Percentiles rank a stretch among this genome's conserved stretches.
These are phyloP conservation scores for Yamadazyma aaseri DNA, from an alignment of 1,139 yeast species.

Conservation along the genomic window DNA sequence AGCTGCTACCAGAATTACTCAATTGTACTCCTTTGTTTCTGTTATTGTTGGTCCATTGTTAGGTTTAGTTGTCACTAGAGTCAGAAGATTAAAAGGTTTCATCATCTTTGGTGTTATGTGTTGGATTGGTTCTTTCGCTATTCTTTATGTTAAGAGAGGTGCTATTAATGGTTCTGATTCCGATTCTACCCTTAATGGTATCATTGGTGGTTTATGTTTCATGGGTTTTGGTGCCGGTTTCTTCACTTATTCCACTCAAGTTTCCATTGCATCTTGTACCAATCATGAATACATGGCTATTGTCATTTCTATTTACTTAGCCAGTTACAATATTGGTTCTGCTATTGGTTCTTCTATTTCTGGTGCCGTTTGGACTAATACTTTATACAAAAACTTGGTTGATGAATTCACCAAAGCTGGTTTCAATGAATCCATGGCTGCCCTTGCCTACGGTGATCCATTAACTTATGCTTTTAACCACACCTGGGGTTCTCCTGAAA, in stretches of 20 bases:
- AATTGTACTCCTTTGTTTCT: slow-evolving; percentile 63
- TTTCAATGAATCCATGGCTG: slow-evolving; percentile 28
- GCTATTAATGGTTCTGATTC: slow-evolving; percentile 34
- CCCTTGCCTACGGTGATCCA: slow-evolving; percentile 54
- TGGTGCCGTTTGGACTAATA: slow-evolving; percentile 64
- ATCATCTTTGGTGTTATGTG: slow-evolving; percentile 56
- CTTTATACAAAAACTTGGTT: slow-evolving; percentile 16
- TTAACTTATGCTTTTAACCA: slow-evolving; percentile 43
- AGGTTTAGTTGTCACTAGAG: slow-evolving; percentile 52
- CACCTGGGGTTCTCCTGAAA: slow-evolving; percentile 61
- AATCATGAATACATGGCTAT: slow-evolving; percentile 67
- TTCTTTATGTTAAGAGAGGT: slow-evolving; percentile 59
- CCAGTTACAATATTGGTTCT: slow-evolving; percentile 59
- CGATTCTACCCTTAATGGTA: slow-evolving; percentile 41
- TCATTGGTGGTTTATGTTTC: slow-evolving; percentile 63
- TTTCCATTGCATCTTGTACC: slow-evolving; percentile 60
- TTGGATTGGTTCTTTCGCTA: slow-evolving; percentile 59
- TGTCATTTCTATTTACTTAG: slow-evolving; percentile 54
- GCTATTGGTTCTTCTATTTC: slow-evolving; percentile 55
- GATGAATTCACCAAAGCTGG: slow-evolving; percentile 15
- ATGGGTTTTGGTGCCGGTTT: slow-evolving; percentile 75
- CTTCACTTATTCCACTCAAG: slow-evolving; percentile 66
- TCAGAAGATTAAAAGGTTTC: slow-evolving; percentile 57
- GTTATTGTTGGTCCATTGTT: slow-evolving; percentile 60
- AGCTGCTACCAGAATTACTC: slow-evolving; percentile 66